These are phyloP conservation scores for Capsicum chinense DNA, from an alignment of 257 asterid species.

Conservation along the genomic window DNA sequence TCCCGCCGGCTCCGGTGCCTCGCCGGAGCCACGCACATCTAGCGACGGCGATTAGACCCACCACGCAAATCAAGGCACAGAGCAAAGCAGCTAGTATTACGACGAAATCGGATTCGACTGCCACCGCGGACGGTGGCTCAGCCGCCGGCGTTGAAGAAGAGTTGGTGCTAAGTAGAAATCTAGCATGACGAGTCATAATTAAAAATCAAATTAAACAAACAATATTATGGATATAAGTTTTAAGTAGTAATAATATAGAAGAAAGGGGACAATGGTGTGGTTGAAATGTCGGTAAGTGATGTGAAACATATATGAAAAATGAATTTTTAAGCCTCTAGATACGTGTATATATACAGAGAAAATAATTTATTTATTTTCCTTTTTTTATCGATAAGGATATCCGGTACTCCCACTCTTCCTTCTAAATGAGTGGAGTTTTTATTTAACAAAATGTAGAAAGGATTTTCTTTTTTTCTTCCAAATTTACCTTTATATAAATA, in stretches of 20 bases:
- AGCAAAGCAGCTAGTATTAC: conserved; percentile 34
- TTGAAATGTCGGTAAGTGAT: conserved; percentile 26
- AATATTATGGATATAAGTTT: background rate
- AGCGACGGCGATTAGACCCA: conserved; percentile 26
- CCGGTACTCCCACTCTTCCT: fast-evolving
- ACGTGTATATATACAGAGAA: background rate
- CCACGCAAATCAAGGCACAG: conserved; percentile 31
- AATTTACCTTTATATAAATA: too few relatives aligned
- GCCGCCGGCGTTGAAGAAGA: conserved; percentile 19
- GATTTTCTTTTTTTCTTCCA: too few relatives aligned
- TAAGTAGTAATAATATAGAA: background rate
- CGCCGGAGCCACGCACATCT: conserved; percentile 34
- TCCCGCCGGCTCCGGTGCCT: conserved; percentile 25
- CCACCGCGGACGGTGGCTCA: conserved; percentile 30
- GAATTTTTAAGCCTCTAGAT: background rate
- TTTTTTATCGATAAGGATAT: background rate
- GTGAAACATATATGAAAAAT: background rate
- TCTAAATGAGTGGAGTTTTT: too few relatives aligned
- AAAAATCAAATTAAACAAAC: background rate
- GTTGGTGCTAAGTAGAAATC: conserved; percentile 13
- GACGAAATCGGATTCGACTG: conserved; percentile 29
- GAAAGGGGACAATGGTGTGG: background rate
- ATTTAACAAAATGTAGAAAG: too few relatives aligned
- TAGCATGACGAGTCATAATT: conserved; percentile 20
- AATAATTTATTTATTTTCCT: background rate